Percentiles rank a stretch among this genome's conserved stretches.
These are phyloP conservation scores for Termitomyces sp. DNA, from an alignment of 768 basidiomycete genomes.

Conservation along the genomic window DNA sequence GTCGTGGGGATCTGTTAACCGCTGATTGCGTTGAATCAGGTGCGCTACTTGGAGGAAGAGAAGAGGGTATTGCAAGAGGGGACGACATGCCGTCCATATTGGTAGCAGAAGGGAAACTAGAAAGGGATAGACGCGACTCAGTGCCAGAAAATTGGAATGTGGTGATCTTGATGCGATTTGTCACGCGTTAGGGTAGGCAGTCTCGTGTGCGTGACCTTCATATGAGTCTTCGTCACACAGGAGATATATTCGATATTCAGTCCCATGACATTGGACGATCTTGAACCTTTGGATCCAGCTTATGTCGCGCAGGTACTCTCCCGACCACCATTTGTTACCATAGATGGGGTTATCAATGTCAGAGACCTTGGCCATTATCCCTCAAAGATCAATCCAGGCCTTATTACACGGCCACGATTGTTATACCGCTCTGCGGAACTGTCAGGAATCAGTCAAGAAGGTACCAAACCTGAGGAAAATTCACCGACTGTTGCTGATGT, in stretches of 20 bases:
- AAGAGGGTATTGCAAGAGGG: constrained; percentile 46
- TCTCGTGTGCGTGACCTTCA: constrained; percentile 27
- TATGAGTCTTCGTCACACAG: constrained; percentile 7
- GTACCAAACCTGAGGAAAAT: constrained; percentile 25
- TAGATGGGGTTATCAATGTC: constrained; percentile 73
- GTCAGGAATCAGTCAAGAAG: constrained; percentile 63
- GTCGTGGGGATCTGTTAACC: constrained; percentile 28
- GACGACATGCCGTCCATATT: constrained; percentile 54
- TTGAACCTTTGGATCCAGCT: constrained; percentile 60
- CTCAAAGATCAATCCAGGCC: constrained; percentile 37
- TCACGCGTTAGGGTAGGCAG: constrained; percentile 24
- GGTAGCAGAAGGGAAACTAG: constrained; percentile 30
- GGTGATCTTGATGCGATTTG: constrained; percentile 10
- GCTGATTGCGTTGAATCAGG: constrained; percentile 31
- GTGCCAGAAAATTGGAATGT: constrained; percentile 21
- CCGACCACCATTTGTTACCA: constrained; percentile 59
- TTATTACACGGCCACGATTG: constrained; percentile 50
- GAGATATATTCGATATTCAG: background rate
- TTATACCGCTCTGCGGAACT: constrained; percentile 71
- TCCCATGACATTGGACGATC: constrained; percentile 32
- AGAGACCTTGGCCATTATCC: constrained; percentile 66
- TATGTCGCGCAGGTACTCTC: constrained; percentile 63
- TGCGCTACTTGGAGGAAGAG: constrained; percentile 45
- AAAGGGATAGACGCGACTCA: constrained; percentile 25
- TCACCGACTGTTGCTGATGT: background rate